These are phyloP conservation scores for Apophysomyces ossiformis DNA, from an alignment of 371 early-diverging fungal species.

Conservation along the genomic window DNA sequence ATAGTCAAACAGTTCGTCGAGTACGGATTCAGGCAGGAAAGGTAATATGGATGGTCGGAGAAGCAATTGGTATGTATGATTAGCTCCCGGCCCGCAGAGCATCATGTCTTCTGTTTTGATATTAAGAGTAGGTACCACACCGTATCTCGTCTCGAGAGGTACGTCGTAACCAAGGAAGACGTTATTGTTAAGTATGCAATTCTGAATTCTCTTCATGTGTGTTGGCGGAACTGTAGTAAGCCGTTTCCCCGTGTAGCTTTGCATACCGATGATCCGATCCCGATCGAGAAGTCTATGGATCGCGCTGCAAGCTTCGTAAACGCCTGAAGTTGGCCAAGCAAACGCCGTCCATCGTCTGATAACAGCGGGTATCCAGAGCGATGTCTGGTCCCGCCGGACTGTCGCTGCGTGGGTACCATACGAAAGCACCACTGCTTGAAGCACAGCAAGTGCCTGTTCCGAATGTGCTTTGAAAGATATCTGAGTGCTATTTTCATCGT, in stretches of 20 bases:
- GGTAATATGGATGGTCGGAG: not conserved
- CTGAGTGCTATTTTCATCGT: not conserved
- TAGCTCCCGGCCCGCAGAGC: constrained; percentile 5
- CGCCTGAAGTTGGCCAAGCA: constrained; percentile 3
- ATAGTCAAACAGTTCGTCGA: not conserved
- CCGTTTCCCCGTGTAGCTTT: not conserved
- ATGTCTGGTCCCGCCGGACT: not conserved
- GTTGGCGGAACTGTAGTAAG: not conserved
- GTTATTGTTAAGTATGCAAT: not conserved
- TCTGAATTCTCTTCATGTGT: not conserved
- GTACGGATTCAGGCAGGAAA: not conserved
- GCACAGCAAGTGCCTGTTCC: constrained; percentile 4
- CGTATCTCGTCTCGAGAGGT: not conserved
- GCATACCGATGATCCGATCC: not conserved
- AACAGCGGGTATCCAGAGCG: not conserved
- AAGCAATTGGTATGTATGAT: not conserved
- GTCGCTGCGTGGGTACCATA: constrained; percentile 4
- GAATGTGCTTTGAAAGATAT: constrained; percentile 82
- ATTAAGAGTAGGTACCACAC: not conserved
- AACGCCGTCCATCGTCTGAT: constrained; percentile 7
- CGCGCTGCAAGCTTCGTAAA: constrained; percentile 3
- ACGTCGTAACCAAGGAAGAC: constrained; percentile 2
- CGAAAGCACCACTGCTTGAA: not conserved
- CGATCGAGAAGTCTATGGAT: not conserved
- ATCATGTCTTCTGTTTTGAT: constrained; percentile 6